A percentile compares a stretch with the other conserved stretches of the same genome.
Evolutionary conservation across 139 green algal genomes (phyloP).

Genomic region (Klebsormidium nitens): DNA sequence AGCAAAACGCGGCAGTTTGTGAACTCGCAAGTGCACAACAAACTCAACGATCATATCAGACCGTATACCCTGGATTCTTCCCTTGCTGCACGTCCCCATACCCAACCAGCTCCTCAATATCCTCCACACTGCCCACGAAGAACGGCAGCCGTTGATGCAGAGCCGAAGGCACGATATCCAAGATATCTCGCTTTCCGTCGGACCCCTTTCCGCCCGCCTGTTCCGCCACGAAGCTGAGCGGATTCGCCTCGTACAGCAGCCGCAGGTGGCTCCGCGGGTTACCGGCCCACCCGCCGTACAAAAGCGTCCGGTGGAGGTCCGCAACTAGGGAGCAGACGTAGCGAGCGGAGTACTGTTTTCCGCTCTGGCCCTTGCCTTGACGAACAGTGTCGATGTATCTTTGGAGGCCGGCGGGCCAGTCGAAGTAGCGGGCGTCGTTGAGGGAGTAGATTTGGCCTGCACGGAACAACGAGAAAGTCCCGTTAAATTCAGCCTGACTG

Average conservation of each 20-base stretch:
- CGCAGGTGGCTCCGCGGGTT: slow-evolving; percentile 63
- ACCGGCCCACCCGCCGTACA: slow-evolving; percentile 41
- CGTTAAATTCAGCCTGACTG: too few relatives aligned
- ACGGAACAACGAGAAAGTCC: too few relatives aligned
- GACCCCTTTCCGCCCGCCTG: slow-evolving; percentile 30
- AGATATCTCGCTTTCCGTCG: slow-evolving; percentile 42
- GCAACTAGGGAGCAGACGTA: slow-evolving; percentile 65
- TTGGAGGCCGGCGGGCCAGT: slow-evolving; percentile 58
- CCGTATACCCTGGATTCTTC: slow-evolving; percentile 25
- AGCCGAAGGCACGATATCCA: slow-evolving; percentile 55
- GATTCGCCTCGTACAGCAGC: slow-evolving; percentile 62
- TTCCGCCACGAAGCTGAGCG: slow-evolving; percentile 55
- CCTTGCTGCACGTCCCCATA: slow-evolving; percentile 57
- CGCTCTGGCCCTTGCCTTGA: slow-evolving; percentile 51
- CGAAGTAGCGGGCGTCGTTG: slow-evolving; percentile 67
- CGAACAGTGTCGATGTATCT: slow-evolving; percentile 58
- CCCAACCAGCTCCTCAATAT: slow-evolving; percentile 60
- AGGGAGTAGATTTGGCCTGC: slow-evolving; percentile 71
- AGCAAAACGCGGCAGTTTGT: too few relatives aligned
- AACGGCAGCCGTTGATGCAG: slow-evolving; percentile 78
- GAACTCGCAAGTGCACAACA: too few relatives aligned
- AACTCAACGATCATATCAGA: too few relatives aligned
- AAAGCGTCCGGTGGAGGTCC: slow-evolving; percentile 62
- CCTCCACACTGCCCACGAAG: slow-evolving; percentile 60
- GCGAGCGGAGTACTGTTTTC: slow-evolving; percentile 63